Base-by-base conservation (phyloP, 306 rosid species). In the Amphicarpaea edgeworthii region DNA sequence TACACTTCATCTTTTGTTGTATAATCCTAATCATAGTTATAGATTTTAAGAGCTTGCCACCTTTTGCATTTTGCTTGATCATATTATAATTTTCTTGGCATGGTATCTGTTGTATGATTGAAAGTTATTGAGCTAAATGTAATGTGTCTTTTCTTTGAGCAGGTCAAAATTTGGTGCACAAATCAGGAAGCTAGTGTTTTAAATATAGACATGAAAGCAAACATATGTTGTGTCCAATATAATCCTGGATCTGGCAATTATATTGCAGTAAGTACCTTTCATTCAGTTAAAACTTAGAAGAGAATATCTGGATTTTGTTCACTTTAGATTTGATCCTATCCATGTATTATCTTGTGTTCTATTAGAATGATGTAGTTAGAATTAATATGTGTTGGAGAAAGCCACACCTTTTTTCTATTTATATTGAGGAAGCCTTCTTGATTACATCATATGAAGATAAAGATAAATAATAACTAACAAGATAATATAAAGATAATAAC, bases 101-200 rank as follows among this genome's bases (percentile, higher is more conserved):
- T 61, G 51, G 16, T 68, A 38, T 68, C 51, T 38, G 8, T 26
- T 70, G 12, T 54, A 69, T 75, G 24, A 20, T 75, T 59, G 73
- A 53, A 40, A 64, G 42, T 51, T 63, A 55, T 70, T 46, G 41
- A 70, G 55, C 50, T 70, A 32, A 70, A 47, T 51, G 12, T 73
- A 46, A 75, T 75, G 28, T 66, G 41, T 69, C 42, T 73, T 68
- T 63, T 68, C 81, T 60, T 64, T 78, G 82, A 76, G 76, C 89
- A 95, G 99, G 97, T 92, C 69, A 95, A 95, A 84, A 88, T 95
- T 64, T 95, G 97, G 99, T 89, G 99, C 86, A 95, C 95, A 57
- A 88, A 83, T 59, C 97, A 92, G 89, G 97, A 95, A 84, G 83
- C 93, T 69, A 95, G 97, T 38, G 99, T 89, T 75, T 83, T 88